Conservation (phyloP, 2,329 filamentous ascomycete genomes). For the Aspergillus sp. region DNA sequence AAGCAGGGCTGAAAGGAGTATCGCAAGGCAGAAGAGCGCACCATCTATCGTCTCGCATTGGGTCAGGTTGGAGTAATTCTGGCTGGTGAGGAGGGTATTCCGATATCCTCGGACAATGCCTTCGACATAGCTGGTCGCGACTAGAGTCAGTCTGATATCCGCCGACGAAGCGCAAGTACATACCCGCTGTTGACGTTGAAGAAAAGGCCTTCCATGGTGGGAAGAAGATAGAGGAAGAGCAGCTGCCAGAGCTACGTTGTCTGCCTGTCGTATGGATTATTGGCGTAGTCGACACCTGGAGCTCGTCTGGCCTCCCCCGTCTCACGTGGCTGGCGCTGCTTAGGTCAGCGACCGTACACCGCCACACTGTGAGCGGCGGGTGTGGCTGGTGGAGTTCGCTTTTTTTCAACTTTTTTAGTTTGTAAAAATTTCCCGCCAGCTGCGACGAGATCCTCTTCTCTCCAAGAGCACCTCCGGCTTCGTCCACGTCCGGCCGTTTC, state of each 20-base stretch:
- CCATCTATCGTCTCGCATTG: slow-evolving; percentile 98
- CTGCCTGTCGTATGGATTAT: slow-evolving; percentile 8
- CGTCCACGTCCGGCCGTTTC: slow-evolving; percentile 30
- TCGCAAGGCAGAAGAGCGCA: slow-evolving; percentile 42
- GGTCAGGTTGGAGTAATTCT: slow-evolving; percentile 92
- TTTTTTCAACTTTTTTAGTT: slow-evolving; percentile 36
- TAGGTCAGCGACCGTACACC: slow-evolving; percentile 20
- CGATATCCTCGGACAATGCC: slow-evolving; percentile 96
- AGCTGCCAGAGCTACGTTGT: slow-evolving; percentile 1
- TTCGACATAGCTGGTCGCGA: slow-evolving; percentile 77
- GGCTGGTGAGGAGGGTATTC: slow-evolving; percentile 83
- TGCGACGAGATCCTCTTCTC: slow-evolving; percentile 18
- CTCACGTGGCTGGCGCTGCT: slow-evolving; percentile 24
- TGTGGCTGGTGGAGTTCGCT: slow-evolving; percentile 21
- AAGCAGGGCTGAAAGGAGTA: neutral
- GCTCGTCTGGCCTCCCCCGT: slow-evolving; percentile 7
- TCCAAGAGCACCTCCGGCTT: slow-evolving; percentile 32
- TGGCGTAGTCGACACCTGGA: slow-evolving; percentile 2
- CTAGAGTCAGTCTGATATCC: slow-evolving; percentile 16
- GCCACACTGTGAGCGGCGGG: slow-evolving; percentile 7
- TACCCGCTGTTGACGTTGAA: slow-evolving; percentile 95
- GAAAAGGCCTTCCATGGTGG: slow-evolving; percentile 80
- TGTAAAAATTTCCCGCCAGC: slow-evolving; percentile 37
- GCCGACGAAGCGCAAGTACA: slow-evolving; percentile 24
- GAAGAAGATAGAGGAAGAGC: slow-evolving; percentile 15